Evolutionary conservation across 2,329 filamentous ascomycete genomes (phyloP).

Genomic region (Penicillium carneum): DNA sequence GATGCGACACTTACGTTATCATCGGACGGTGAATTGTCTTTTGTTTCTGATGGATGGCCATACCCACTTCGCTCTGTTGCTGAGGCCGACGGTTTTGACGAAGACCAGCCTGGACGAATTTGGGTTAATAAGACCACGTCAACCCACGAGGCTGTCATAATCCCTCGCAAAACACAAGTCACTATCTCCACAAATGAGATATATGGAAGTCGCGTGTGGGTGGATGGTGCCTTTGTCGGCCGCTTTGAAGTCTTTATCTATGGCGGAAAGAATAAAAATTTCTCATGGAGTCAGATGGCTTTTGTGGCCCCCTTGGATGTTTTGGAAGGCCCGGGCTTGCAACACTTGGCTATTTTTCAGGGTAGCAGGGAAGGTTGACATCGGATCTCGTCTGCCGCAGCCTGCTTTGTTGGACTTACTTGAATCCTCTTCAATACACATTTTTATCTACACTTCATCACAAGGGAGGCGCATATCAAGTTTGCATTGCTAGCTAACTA

Average conservation of each 20-base stretch:
- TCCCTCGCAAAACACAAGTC: slow-evolving; percentile 47
- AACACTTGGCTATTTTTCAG: slow-evolving; percentile 15
- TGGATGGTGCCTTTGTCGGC: slow-evolving; percentile 56
- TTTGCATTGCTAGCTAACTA: background rate
- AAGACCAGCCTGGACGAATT: slow-evolving; percentile 59
- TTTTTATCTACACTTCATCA: too few relatives aligned
- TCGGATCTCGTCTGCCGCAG: background rate
- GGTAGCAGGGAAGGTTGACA: slow-evolving; percentile 9
- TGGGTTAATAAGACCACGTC: slow-evolving; percentile 60
- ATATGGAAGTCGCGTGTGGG: slow-evolving; percentile 60
- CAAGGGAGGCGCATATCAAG: background rate
- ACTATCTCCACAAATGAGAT: slow-evolving; percentile 56
- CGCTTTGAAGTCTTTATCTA: slow-evolving; percentile 64
- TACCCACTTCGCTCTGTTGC: slow-evolving; percentile 60
- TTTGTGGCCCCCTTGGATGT: slow-evolving; percentile 60
- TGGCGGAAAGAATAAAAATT: slow-evolving; percentile 59
- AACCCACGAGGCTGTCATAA: slow-evolving; percentile 51
- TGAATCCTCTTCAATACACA: background rate
- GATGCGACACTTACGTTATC: slow-evolving; percentile 55
- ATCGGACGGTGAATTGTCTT: slow-evolving; percentile 49
- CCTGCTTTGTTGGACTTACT: too few relatives aligned
- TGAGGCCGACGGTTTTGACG: slow-evolving; percentile 55
- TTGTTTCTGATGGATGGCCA: slow-evolving; percentile 54
- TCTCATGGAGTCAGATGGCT: slow-evolving; percentile 66
- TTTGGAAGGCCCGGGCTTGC: slow-evolving; percentile 21